Evolutionary conservation across 331 rosid species (phyloP).

Genomic region (Malus hybrid): DNA sequence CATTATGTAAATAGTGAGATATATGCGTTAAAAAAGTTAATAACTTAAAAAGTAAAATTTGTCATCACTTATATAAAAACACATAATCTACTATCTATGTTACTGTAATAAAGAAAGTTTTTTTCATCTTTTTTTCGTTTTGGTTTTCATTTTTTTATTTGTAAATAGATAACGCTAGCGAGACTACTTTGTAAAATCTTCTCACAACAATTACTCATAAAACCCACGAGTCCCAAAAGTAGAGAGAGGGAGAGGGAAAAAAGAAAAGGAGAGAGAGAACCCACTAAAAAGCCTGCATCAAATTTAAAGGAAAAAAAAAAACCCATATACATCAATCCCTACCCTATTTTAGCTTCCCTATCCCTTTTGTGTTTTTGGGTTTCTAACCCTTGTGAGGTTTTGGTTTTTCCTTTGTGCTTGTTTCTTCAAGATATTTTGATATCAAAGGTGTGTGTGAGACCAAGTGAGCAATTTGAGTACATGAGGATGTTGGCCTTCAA

Average conservation of each 20-base stretch:
- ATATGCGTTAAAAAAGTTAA: too few species aligned
- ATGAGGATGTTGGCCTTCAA: slow-evolving; percentile 17
- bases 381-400: not conserved
- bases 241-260: not conserved
- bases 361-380: slow-evolving; percentile 17
- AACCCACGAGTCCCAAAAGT: slow-evolving; percentile 11
- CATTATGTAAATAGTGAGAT: too few species aligned
- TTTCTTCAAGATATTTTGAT: not conserved
- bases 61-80: too few species aligned
- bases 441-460: not conserved
- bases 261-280: slow-evolving; percentile 24
- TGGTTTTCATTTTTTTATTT: not conserved
- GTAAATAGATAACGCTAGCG: not conserved
- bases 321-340: slow-evolving; percentile 26
- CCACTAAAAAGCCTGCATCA: slow-evolving; percentile 17
- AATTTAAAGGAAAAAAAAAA: slow-evolving; percentile 21
- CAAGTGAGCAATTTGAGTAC: not conserved
- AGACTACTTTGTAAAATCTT: not conserved
- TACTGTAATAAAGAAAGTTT: too few species aligned
- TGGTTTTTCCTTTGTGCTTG: not conserved
- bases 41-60: too few species aligned
- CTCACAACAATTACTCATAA: not conserved
- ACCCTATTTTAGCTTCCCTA: slow-evolving; percentile 32
- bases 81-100: too few species aligned
- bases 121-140: not conserved